Conservation (phyloP, 257 asterid genomes). For the Handroanthus guayacan region DNA sequence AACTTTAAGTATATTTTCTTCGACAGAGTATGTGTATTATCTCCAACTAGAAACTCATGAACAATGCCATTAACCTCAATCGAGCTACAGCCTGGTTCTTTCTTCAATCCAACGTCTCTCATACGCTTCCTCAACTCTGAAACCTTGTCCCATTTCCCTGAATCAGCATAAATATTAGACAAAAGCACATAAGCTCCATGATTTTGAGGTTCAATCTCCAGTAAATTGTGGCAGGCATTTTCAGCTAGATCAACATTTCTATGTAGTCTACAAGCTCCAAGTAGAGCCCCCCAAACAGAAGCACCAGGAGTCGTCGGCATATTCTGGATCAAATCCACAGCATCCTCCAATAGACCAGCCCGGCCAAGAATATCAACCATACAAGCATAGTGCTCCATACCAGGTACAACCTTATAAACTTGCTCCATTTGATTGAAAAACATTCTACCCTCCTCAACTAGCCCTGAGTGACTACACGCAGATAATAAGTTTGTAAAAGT, state of each 20-base stretch:
- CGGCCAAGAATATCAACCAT: conserved; percentile 86
- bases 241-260: conserved; percentile 64
- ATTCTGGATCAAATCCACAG: conserved; percentile 55
- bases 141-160: conserved; percentile 72
- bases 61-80: conserved; percentile 71
- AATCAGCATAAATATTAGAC: conserved; percentile 70
- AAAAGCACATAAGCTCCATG: conserved; percentile 72
- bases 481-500: conserved; percentile 74
- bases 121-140: conserved; percentile 62
- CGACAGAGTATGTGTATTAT: conserved; percentile 57
- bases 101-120: conserved; percentile 73
- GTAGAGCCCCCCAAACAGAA: conserved; percentile 83
- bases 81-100: conserved; percentile 87
- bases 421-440: conserved; percentile 62
- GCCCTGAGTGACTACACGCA: conserved; percentile 88
- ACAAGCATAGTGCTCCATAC: conserved; percentile 75
- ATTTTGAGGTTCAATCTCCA: conserved; percentile 72
- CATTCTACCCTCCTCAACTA: conserved; percentile 65
- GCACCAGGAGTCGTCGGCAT: conserved; percentile 65
- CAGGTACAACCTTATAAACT: conserved; percentile 54
- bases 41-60: conserved; percentile 75
- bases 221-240: conserved; percentile 54
- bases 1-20: conserved; percentile 61
- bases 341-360: conserved; percentile 73
- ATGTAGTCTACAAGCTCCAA: conserved; percentile 76